Conservation (phyloP, 2,329 filamentous ascomycete genomes). For the Aspergillus floridensis region DNA sequence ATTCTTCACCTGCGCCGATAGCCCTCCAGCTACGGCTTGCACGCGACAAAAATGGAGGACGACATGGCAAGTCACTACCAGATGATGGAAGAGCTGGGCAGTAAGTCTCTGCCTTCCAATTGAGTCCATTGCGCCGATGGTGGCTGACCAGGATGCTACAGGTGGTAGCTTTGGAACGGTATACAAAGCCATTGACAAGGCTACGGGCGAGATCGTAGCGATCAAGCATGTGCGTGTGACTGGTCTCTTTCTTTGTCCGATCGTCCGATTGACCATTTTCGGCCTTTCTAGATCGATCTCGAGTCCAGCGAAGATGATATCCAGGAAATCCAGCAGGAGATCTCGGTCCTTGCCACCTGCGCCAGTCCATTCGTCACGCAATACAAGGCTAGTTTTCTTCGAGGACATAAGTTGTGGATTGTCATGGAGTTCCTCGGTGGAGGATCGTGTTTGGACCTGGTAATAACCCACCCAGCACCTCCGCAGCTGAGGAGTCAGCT, state of each 20-base stretch:
- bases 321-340: conserved; percentile 96
- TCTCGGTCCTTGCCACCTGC: conserved; percentile 91
- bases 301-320: conserved; percentile 99
- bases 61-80: conserved; percentile 82
- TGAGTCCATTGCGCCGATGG: conserved; percentile 4
- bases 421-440: conserved; percentile 98
- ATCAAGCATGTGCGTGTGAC: conserved; percentile 79
- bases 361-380: conserved; percentile 91
- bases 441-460: conserved; percentile 90
- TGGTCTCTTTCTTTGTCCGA: background rate
- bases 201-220: conserved; percentile 87
- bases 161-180: conserved; percentile 95
- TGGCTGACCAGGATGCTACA: conserved; percentile 36
- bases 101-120: conserved; percentile 54
- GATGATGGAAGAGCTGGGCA: conserved; percentile 92
- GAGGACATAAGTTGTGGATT: conserved; percentile 97
- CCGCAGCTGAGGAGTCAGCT: background rate
- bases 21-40: conserved; percentile 5
- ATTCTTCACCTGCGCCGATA: conserved; percentile 9
- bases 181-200: conserved; percentile 91
- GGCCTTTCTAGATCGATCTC: conserved; percentile 75
- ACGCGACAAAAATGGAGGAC: conserved; percentile 37
- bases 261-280: conserved; percentile 16
- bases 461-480: conserved; percentile 40
- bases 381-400: conserved; percentile 95